These are phyloP conservation scores for Fusarium duplospermum DNA, from an alignment of 2,329 filamentous ascomycete genomes.

Conservation along the genomic window DNA sequence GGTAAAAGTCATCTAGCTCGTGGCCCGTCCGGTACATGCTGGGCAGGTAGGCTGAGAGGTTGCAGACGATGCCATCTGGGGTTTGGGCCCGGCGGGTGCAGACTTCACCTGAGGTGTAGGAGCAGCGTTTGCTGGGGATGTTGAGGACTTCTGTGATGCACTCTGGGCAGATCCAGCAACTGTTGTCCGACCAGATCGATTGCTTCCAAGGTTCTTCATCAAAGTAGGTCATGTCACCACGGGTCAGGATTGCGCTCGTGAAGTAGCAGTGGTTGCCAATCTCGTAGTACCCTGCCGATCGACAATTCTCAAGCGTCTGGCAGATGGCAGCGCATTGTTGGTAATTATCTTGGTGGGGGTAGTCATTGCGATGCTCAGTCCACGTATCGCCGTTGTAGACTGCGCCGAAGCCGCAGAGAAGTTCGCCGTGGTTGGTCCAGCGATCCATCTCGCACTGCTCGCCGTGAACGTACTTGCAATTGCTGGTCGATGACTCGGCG, in stretches of 20 bases:
- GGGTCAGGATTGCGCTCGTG: neutral
- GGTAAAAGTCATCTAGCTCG: neutral
- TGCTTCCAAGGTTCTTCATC: neutral
- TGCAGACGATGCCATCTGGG: neutral
- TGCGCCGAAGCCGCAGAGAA: too few species aligned
- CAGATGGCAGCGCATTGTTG: slow-evolving; percentile 25
- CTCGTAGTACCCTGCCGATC: slow-evolving; percentile 6
- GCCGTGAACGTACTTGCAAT: slow-evolving; percentile 8
- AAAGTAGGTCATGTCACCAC: neutral
- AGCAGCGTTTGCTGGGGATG: neutral
- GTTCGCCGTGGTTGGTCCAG: too few species aligned
- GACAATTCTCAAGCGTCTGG: neutral
- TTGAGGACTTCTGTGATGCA: neutral
- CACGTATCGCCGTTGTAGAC: slow-evolving; percentile 1
- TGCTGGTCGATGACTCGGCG: neutral
- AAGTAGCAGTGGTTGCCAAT: slow-evolving; percentile 22
- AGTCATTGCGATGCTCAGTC: slow-evolving; percentile 3
- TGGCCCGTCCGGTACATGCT: neutral
- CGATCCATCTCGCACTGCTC: neutral
- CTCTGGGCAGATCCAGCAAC: slow-evolving; percentile 9
- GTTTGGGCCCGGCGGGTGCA: neutral
- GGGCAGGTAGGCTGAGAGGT: slow-evolving; percentile 1
- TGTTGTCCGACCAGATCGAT: slow-evolving; percentile 10
- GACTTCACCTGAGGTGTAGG: neutral
- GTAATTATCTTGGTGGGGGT: slow-evolving; percentile 5